Evolutionary conservation across 352 stramenopile species (phyloP).

Genomic region (Pythium oligandrum): DNA sequence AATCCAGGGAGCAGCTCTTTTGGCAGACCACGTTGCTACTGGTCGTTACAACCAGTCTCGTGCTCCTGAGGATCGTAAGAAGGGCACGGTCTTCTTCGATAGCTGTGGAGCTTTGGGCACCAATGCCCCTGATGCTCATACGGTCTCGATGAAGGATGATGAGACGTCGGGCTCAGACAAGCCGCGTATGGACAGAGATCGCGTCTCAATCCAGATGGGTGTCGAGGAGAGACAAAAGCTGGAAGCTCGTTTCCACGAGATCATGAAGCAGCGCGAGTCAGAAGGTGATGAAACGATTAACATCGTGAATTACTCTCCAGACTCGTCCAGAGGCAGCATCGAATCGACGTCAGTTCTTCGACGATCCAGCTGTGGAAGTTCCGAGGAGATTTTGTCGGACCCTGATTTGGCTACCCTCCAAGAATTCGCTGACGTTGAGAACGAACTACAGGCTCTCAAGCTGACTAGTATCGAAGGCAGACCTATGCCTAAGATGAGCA

Average conservation of each 20-base stretch:
- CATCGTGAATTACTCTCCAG: too few relatives aligned
- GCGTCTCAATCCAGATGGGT: constrained; percentile 41
- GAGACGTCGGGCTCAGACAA: constrained; percentile 23
- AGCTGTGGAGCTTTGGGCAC: constrained; percentile 35
- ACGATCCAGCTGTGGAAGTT: too few relatives aligned
- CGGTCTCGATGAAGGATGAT: constrained; percentile 42
- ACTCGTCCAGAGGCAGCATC: too few relatives aligned
- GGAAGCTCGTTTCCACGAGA: constrained; percentile 29
- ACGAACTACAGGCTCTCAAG: too few relatives aligned
- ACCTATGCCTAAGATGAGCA: constrained; percentile 52
- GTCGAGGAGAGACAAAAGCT: constrained; percentile 33
- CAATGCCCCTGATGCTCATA: constrained; percentile 37
- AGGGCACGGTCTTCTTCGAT: constrained; percentile 38
- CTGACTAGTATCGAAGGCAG: too few relatives aligned
- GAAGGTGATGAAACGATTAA: background rate
- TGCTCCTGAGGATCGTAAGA: constrained; percentile 35
- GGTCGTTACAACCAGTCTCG: constrained; percentile 54
- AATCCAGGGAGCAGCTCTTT: constrained; percentile 47
- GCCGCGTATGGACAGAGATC: constrained; percentile 11
- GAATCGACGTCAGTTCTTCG: too few relatives aligned
- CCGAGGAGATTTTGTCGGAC: too few relatives aligned
- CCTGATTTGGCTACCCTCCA: too few relatives aligned
- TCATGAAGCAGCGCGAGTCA: constrained; percentile 31
- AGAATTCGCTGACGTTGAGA: too few relatives aligned
- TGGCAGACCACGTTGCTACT: constrained; percentile 65